Conservation (phyloP, 345 rosid genomes). For the Linum lewisii region DNA sequence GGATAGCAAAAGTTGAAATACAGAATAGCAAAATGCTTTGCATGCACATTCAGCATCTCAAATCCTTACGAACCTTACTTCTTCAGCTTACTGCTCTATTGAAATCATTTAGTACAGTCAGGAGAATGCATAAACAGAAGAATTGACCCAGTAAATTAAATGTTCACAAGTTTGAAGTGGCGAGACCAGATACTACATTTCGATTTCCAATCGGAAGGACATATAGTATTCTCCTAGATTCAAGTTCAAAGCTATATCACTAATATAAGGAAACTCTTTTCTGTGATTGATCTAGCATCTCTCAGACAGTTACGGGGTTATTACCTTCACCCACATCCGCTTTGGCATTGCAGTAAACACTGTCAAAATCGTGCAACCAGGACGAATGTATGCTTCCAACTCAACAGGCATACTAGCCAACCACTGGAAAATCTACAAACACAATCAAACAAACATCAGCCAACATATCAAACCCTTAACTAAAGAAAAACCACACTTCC, state of each 20-base stretch:
- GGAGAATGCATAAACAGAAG: not conserved
- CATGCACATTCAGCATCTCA: not conserved
- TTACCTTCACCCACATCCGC: slow-evolving; percentile 84
- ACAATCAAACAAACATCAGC: slow-evolving; percentile 20
- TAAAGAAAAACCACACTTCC: slow-evolving; percentile 8
- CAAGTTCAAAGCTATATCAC: not conserved
- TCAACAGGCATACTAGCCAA: slow-evolving; percentile 96
- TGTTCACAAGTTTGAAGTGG: not conserved
- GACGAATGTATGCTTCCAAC: slow-evolving; percentile 92
- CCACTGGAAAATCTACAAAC: slow-evolving; percentile 82
- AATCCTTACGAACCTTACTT: not conserved
- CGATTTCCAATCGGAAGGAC: not conserved
- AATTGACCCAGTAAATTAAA: not conserved
- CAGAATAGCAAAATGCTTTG: not conserved
- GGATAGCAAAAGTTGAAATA: not conserved
- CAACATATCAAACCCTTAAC: slow-evolving; percentile 20
- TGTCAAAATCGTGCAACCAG: slow-evolving; percentile 94
- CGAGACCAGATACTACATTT: not conserved
- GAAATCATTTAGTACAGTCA: not conserved
- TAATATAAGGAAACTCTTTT: not conserved
- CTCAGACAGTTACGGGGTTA: not conserved
- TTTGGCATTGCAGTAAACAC: slow-evolving; percentile 77
- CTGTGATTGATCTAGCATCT: not conserved
- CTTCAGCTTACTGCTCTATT: too few species aligned
- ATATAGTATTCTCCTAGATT: not conserved